phyloP scores from a whole-genome alignment of 139 green algal genomes.

The Chlamydomonas sp. region DNA sequence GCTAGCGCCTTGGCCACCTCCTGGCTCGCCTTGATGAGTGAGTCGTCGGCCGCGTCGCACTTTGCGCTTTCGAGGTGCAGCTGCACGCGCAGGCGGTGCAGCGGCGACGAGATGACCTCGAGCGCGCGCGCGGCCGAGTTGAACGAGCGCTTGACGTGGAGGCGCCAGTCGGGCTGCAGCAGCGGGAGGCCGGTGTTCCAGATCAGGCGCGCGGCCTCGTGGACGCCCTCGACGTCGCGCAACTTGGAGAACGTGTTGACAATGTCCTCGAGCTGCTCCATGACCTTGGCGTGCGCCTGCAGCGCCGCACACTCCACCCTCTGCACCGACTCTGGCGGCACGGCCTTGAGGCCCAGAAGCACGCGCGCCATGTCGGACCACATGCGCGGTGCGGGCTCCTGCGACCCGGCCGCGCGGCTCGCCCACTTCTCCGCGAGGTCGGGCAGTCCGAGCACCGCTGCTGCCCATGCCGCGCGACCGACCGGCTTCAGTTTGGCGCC shows the following conservation, averaged over 20 bases:
- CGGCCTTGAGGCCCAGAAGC: constrained; percentile 26
- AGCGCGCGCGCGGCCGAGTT: constrained; percentile 44
- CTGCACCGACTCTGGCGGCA: constrained; percentile 1
- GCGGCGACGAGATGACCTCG: constrained; percentile 35
- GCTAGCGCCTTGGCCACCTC: constrained; percentile 42
- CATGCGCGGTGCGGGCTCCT: constrained; percentile 25
- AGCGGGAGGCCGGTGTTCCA: constrained; percentile 58
- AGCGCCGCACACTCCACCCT: not conserved
- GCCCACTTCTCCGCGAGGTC: constrained; percentile 37
- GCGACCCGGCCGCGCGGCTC: constrained; percentile 22
- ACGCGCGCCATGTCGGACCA: constrained; percentile 43
- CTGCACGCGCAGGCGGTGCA: constrained; percentile 35
- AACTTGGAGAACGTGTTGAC: constrained; percentile 41
- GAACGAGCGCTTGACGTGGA: constrained; percentile 39
- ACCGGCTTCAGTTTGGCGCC: constrained; percentile 39
- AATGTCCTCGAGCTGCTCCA: constrained; percentile 23
- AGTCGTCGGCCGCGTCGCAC: constrained; percentile 44
- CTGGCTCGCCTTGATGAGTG: constrained; percentile 45
- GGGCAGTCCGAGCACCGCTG: constrained; percentile 27
- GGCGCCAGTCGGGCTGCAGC: constrained; percentile 37
- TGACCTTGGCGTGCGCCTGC: constrained; percentile 5
- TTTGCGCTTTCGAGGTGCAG: constrained; percentile 58
- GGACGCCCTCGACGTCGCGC: constrained; percentile 42
- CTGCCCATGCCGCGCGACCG: constrained; percentile 42
- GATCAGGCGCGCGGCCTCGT: constrained; percentile 41